Percentiles rank a stretch among this genome's conserved stretches.
These are phyloP conservation scores for Talaromyces sp. DNA, from an alignment of 2,329 filamentous ascomycete genomes.

Conservation along the genomic window DNA sequence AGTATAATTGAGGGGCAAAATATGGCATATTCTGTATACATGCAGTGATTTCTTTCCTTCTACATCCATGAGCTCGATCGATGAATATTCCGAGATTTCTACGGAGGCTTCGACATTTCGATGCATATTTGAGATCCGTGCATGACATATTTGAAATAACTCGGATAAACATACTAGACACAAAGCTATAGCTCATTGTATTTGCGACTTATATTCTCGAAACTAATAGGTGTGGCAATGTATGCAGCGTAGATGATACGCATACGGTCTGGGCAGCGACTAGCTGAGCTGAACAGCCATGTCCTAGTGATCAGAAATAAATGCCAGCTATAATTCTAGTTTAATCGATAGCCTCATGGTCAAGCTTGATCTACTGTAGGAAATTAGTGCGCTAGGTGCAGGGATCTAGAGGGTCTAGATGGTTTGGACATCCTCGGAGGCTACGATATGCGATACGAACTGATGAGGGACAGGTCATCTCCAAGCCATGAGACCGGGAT, in stretches of 20 bases:
- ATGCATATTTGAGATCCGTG: neutral
- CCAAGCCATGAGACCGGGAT: conserved; percentile 2
- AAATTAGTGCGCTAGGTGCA: neutral
- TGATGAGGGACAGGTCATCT: neutral
- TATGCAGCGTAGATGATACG: neutral
- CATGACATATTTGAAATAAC: neutral
- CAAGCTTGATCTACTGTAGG: neutral
- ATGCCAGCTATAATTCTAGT: neutral
- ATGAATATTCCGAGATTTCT: neutral
- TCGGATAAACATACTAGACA: neutral
- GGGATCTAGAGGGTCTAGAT: neutral
- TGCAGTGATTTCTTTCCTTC: neutral
- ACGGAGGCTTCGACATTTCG: neutral
- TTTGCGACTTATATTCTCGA: neutral
- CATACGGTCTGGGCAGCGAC: neutral
- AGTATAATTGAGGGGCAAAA: neutral
- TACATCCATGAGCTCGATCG: neutral
- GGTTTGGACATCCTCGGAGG: neutral
- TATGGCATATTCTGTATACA: neutral
- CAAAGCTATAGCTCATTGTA: neutral
- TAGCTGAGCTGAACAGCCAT: neutral
- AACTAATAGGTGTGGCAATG: neutral
- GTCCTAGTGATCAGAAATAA: neutral
- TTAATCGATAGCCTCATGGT: neutral
- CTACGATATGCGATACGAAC: neutral